Base-by-base conservation (phyloP, 805 yeast genomes). In the Candida saitoana region DNA sequence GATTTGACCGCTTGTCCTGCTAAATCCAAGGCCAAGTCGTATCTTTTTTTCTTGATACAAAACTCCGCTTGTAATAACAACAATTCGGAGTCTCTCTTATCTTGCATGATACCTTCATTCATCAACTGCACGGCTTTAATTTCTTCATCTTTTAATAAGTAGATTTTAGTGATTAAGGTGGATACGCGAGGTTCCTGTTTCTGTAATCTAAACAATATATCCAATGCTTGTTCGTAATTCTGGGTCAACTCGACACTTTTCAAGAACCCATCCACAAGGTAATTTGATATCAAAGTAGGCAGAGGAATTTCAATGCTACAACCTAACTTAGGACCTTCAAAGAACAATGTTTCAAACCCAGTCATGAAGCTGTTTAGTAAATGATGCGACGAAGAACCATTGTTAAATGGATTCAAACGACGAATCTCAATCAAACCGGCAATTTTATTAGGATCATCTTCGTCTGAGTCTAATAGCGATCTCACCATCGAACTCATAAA, bases 341-440 rank as follows among this genome's bases (percentile, higher is more conserved):
- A 67, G 56, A 83, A 88, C 44, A 88, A 71, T 40, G 63, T 57
- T 58, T 82, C 88, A 57, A 85, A 85, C 1, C 82, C 86, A 17
- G 66, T 64, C 40, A 87, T 58, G 56, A 87, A 87, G 40, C 63
- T 59, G 19, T 58, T 53, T 47, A 69, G 54, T 27, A 66, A 52
- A 34, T 54, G 57, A 41, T 65, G 64, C 2, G 83, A 80, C 11
- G 71, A 62, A 22, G 67, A 72, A 7, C 67, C 65, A 24, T 63
- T 65, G 19, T 71, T 56, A 46, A 93, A 76, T 3, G 97, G 97
- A 52, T 88, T 84, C 43, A 87, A 71, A 45, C 84, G 80, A 49
- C 96, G 77, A 30, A 93, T 84, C 57, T 90, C 96, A 7, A 89
- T 95, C 42, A 93, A 54, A 67, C 84, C 65, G 63, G 82, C 61